Evolutionary conservation across 768 basidiomycete species (phyloP).

Genomic region (Chlorophyllum brunneum): DNA sequence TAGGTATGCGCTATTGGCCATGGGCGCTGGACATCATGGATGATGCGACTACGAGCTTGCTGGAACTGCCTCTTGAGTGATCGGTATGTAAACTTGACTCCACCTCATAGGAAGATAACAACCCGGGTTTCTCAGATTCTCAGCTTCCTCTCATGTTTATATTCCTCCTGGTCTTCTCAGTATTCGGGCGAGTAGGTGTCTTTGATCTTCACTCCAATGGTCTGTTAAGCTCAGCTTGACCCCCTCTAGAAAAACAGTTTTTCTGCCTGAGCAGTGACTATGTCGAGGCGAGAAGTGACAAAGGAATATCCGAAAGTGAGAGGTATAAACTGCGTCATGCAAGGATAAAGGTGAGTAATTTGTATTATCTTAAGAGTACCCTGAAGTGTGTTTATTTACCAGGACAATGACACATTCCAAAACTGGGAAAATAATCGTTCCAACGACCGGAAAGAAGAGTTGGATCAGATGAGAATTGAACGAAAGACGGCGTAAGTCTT

Average conservation of each 20-base stretch:
- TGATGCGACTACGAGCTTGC: constrained; percentile 1
- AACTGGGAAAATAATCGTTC: not conserved
- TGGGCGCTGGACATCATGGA: constrained; percentile 3
- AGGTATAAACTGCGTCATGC: not conserved
- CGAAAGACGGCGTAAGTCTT: not conserved
- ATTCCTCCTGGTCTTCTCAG: not conserved
- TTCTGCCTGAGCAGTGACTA: not conserved
- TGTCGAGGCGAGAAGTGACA: not conserved
- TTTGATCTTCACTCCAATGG: not conserved
- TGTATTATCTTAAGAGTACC: not conserved
- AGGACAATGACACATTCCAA: not conserved
- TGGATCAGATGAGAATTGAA: not conserved
- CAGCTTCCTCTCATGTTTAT: not conserved
- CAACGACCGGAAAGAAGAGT: not conserved
- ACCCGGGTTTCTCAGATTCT: not conserved
- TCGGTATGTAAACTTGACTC: not conserved
- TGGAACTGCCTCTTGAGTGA: not conserved
- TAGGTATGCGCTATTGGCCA: not conserved
- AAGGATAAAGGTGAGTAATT: not conserved
- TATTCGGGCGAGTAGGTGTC: not conserved
- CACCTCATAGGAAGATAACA: not conserved
- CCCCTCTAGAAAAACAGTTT: not conserved
- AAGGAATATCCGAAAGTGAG: not conserved
- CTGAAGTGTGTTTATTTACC: not conserved
- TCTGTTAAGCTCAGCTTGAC: not conserved